Percentiles rank a stretch among this genome's conserved stretches.
Conservation (phyloP, 192 early-diverging fungal genomes). For the Linnemannia exigua region DNA sequence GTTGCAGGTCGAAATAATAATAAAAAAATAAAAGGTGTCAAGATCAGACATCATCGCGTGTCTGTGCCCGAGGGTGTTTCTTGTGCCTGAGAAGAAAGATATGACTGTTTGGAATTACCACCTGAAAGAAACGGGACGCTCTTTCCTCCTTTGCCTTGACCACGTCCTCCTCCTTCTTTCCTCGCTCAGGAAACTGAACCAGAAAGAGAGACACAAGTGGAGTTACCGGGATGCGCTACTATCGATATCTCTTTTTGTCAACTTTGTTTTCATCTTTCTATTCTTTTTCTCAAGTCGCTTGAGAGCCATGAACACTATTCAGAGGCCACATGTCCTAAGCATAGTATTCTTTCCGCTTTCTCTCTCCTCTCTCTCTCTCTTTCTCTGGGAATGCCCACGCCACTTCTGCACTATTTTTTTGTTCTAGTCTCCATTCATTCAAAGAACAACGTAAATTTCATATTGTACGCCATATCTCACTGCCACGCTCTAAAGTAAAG, state of each 20-base stretch:
- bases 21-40: background rate
- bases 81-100: background rate
- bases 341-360: no score
- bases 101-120: no score
- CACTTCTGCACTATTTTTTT: background rate
- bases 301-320: constrained; percentile 6
- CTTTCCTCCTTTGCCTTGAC: no score
- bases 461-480: background rate
- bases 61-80: background rate
- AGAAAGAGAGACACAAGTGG: no score
- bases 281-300: background rate
- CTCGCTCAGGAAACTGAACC: no score
- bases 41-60: background rate
- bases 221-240: no score
- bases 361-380: background rate
- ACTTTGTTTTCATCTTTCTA: background rate
- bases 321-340: background rate
- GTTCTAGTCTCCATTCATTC: background rate
- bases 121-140: no score
- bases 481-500: no score
- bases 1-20: no score
- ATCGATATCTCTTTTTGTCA: background rate
- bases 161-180: no score
- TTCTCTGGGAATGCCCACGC: background rate
- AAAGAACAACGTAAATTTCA: background rate